Evolutionary conservation across 2,329 filamentous ascomycete species (phyloP).

Genomic region (Clonostachys sp.): DNA sequence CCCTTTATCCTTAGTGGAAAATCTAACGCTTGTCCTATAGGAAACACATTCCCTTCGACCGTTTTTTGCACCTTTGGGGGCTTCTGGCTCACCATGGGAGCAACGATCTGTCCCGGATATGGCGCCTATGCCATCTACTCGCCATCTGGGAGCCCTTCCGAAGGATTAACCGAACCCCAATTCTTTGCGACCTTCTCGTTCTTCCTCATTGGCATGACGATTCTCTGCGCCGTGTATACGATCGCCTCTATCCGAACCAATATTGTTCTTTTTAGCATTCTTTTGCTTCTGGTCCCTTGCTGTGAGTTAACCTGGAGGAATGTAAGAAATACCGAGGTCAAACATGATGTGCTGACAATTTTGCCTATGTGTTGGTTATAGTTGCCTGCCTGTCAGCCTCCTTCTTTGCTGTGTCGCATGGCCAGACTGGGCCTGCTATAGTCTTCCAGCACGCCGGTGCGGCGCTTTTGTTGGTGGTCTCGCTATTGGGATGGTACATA

Average conservation of each 20-base stretch:
- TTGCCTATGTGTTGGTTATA: background rate
- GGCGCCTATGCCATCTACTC: conserved; percentile 34
- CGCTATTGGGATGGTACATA: conserved; percentile 41
- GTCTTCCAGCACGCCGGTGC: conserved; percentile 18
- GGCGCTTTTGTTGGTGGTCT: conserved; percentile 11
- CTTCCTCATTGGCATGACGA: conserved; percentile 56
- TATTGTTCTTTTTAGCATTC: conserved; percentile 57
- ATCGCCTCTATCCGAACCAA: conserved; percentile 64
- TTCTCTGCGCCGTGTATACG: conserved; percentile 57
- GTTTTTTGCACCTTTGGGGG: conserved; percentile 42
- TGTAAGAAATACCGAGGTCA: background rate
- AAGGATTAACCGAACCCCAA: conserved; percentile 31
- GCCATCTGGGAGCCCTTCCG: conserved; percentile 15
- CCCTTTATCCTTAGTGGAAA: no score
- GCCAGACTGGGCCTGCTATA: conserved; percentile 5
- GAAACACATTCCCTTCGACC: conserved; percentile 49
- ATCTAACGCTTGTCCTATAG: conserved; percentile 5
- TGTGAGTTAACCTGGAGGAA: conserved; percentile 13
- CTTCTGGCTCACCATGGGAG: conserved; percentile 47
- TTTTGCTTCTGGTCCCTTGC: conserved; percentile 42
- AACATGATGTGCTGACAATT: background rate
- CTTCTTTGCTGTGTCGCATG: conserved; percentile 17
- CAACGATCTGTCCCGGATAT: conserved; percentile 41
- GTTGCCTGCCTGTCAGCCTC: conserved; percentile 18
- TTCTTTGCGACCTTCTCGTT: conserved; percentile 50